Conservation (phyloP, 352 stramenopile genomes). For the Pythium utonaiense region DNA sequence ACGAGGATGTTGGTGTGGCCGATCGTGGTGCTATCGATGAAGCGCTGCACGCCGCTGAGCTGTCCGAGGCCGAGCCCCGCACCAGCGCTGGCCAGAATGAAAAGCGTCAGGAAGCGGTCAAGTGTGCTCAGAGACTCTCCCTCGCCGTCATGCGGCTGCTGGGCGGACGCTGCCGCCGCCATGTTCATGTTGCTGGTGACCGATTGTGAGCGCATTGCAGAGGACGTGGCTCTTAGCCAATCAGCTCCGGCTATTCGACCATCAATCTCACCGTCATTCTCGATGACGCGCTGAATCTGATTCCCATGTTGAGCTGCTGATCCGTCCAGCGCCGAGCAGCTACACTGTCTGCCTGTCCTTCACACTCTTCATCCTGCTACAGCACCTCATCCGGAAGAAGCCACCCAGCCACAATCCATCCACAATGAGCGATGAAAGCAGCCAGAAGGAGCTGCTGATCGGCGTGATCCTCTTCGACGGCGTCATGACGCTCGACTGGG, state of each 20-base stretch:
- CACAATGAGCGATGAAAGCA: not conserved
- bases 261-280: not conserved
- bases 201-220: too few relatives aligned
- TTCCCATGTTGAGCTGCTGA: not conserved
- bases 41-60: conserved; percentile 28
- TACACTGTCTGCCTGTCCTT: too few relatives aligned
- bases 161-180: not conserved
- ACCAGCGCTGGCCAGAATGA: conserved; percentile 39
- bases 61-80: conserved; percentile 35
- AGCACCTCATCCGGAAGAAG: too few relatives aligned
- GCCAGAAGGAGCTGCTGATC: conserved; percentile 27
- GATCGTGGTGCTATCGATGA: conserved; percentile 45
- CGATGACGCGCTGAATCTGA: not conserved
- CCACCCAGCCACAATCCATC: not conserved
- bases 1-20: conserved; percentile 53
- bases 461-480: conserved; percentile 58
- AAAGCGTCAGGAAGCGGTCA: conserved; percentile 45
- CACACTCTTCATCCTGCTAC: not conserved
- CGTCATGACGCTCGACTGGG: conserved; percentile 59
- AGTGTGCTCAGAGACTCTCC: conserved; percentile 28
- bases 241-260: not conserved
- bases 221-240: conserved; percentile 8
- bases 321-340: not conserved
- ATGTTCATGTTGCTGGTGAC: not conserved
- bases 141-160: not conserved